phyloP scores from a whole-genome alignment of 2,329 filamentous ascomycete genomes.

The Aureobasidium subglaciale region DNA sequence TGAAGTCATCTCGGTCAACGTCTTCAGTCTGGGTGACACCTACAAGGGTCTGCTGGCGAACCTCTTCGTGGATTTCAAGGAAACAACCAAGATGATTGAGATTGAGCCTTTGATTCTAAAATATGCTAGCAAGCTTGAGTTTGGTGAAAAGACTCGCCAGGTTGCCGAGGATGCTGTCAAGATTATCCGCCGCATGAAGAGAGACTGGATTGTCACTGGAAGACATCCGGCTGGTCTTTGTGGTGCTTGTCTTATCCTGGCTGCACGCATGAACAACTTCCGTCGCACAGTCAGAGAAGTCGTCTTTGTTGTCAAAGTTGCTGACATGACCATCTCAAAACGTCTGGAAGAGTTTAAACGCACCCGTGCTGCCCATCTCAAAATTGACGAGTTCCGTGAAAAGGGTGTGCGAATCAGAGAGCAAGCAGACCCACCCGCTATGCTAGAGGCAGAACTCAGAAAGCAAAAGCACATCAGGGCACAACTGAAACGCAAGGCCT shows the following conservation, averaged over 20 bases:
- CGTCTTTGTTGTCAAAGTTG: constrained; percentile 97
- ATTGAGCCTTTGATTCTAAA: constrained; percentile 79
- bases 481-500: constrained; percentile 24
- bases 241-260: constrained; percentile 88
- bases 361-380: constrained; percentile 76
- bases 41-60: constrained; percentile 75
- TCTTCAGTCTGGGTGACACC: constrained; percentile 82
- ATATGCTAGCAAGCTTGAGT: constrained; percentile 87
- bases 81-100: constrained; percentile 15
- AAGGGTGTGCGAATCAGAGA: constrained; percentile 62
- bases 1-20: constrained; percentile 75
- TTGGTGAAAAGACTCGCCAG: constrained; percentile 70
- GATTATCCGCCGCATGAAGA: constrained; percentile 85
- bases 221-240: constrained; percentile 89
- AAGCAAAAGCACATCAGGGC: constrained; percentile 29
- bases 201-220: constrained; percentile 95
- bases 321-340: constrained; percentile 84
- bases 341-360: constrained; percentile 86
- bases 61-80: constrained; percentile 58
- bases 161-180: constrained; percentile 84
- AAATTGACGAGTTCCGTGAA: constrained; percentile 76
- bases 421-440: constrained; percentile 73
- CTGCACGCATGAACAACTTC: constrained; percentile 97
- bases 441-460: constrained; percentile 58
- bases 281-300: constrained; percentile 86